Conservation (phyloP, 176 grass and related monocot species). For the Eragrostis curvula region DNA sequence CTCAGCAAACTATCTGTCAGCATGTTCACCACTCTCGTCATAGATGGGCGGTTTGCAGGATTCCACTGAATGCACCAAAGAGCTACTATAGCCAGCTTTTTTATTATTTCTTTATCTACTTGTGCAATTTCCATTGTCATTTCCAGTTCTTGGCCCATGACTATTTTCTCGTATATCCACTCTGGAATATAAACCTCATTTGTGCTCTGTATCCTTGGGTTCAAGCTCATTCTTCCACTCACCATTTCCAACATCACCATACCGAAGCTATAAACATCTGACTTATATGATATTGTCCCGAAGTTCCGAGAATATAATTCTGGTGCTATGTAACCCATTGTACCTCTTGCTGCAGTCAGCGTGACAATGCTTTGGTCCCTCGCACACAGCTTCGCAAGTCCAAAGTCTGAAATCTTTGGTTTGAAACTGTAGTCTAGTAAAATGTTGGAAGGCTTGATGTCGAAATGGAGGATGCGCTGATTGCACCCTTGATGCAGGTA, state of each 20-base stretch:
- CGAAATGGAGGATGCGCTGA: slow-evolving; percentile 68
- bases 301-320: slow-evolving; percentile 54
- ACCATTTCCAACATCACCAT: slow-evolving; percentile 66
- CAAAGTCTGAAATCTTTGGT: slow-evolving; percentile 74
- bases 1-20: slow-evolving; percentile 41
- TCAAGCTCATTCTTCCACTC: slow-evolving; percentile 46
- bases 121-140: neutral
- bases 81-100: slow-evolving; percentile 46
- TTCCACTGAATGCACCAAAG: slow-evolving; percentile 79
- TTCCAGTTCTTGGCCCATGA: neutral
- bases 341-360: slow-evolving; percentile 49
- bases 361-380: slow-evolving; percentile 64
- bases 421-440: slow-evolving; percentile 52
- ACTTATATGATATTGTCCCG: slow-evolving; percentile 39
- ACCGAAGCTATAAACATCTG: slow-evolving; percentile 53
- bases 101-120: slow-evolving; percentile 32
- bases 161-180: slow-evolving; percentile 46
- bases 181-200: slow-evolving; percentile 45
- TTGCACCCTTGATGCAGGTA: slow-evolving; percentile 73
- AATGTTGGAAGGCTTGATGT: slow-evolving; percentile 72
- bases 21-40: slow-evolving; percentile 68
- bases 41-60: slow-evolving; percentile 48
- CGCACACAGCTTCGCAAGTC: slow-evolving; percentile 65
- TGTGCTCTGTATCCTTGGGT: slow-evolving; percentile 39
- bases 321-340: slow-evolving; percentile 56